Conservation (phyloP, 768 basidiomycete species). For the Cyclocybe cylindracea region DNA sequence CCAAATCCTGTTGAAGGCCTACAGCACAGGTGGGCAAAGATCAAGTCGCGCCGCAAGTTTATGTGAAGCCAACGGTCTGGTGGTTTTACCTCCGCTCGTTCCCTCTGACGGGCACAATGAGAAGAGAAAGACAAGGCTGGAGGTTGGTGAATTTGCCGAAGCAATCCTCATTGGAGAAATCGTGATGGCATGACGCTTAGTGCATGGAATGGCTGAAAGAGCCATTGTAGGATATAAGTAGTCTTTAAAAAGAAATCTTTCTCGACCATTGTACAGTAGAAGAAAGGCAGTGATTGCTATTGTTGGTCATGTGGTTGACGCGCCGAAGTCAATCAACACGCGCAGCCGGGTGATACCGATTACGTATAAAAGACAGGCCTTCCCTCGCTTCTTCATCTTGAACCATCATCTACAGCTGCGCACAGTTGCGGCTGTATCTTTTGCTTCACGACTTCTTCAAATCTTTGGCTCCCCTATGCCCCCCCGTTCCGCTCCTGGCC, state of each 20-base stretch:
- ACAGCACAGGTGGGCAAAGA: slow-evolving; percentile 84
- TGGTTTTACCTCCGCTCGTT: slow-evolving; percentile 55
- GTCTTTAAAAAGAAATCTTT: too few relatives aligned
- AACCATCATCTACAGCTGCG: background rate
- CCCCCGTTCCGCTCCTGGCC: slow-evolving; percentile 26
- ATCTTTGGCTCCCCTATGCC: slow-evolving; percentile 22
- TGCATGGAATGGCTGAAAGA: too few relatives aligned
- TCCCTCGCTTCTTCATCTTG: background rate
- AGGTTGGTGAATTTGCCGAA: slow-evolving; percentile 55
- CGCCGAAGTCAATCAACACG: too few relatives aligned
- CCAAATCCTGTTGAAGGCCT: slow-evolving; percentile 53
- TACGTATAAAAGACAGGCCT: background rate
- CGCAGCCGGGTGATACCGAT: too few relatives aligned
- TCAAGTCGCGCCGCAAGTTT: slow-evolving; percentile 83
- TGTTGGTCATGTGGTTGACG: too few relatives aligned
- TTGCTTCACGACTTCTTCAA: background rate
- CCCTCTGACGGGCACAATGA: slow-evolving; percentile 10
- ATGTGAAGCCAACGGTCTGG: slow-evolving; percentile 78
- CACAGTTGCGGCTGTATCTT: too few relatives aligned
- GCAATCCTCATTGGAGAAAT: slow-evolving; percentile 75
- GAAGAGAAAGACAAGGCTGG: slow-evolving; percentile 29
- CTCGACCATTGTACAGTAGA: too few relatives aligned
- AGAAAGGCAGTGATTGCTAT: too few relatives aligned
- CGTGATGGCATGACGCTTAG: slow-evolving; percentile 19
- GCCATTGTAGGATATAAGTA: too few relatives aligned